Base-by-base conservation (phyloP, 1,284 basidiomycete genomes). In the Megacollybia platyphylla region DNA sequence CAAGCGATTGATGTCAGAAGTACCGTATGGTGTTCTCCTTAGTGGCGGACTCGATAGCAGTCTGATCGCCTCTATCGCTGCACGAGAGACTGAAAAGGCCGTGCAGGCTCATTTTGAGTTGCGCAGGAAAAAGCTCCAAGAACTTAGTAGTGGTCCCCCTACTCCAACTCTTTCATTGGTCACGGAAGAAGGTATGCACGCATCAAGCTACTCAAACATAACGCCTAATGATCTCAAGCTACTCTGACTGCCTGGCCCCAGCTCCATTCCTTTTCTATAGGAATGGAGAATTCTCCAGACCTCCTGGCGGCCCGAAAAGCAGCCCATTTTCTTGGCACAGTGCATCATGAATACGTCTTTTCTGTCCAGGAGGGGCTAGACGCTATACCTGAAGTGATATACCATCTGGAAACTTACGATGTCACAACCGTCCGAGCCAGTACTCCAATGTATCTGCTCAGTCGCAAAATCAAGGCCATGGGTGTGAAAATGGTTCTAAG, bases 401-500 rank as follows among this genome's bases (percentile, higher is more conserved):
- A 97, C 65, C 96, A 98, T 61, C 78, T 99, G 37, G 96, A 99
- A 70, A 98, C 96, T 1, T 98, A 91, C 65, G 96, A 99, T 59
- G 96, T 99, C 43, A 99, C 96, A 30, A 99, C 96, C 11, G 91
- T 97, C 42, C 86, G 96, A 45, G 96, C 96, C 4, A 93, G 88
- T 54, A 97, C 94, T 5, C 94, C 96, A 11, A 94, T 94, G 91
- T 94, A 94, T 60, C 78, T 99, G 29, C 78, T 98, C 46, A 91
- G 87, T 59, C 78, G 96, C 45, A 98, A 98, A 70, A 96, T 98
- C 72, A 99, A 98, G 68, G 94, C 96, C 2, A 98, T 93, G 87
- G 96, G 96, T 50, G 96, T 99, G 50, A 99, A 99, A 71, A 99
- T 99, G 96, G 96, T 99, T 3, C 73, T 99, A 32, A 91, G 87